Evolutionary conservation across 1,139 yeast genomes (phyloP).

Genomic region (Zygosaccharomyces pseudobailii): DNA sequence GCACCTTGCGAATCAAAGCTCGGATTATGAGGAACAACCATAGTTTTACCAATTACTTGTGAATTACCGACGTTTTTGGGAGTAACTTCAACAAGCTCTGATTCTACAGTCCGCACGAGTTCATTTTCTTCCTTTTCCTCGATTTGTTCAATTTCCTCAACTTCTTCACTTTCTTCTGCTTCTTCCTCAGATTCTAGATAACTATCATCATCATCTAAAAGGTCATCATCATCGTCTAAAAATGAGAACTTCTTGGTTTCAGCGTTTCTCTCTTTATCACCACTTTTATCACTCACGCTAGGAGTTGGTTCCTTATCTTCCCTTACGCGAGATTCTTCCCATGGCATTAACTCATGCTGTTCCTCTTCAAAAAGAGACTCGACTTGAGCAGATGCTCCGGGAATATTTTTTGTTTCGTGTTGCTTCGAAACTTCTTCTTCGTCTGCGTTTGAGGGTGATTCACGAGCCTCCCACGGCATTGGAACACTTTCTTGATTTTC

Average conservation of each 20-base stretch:
- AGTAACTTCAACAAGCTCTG: not conserved
- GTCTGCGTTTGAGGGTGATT: not conserved
- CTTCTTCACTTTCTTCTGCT: too few relatives aligned
- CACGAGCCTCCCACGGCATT: conserved; percentile 14
- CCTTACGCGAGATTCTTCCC: not conserved
- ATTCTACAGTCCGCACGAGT: not conserved
- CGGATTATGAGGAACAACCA: not conserved
- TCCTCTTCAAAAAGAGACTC: conserved; percentile 1
- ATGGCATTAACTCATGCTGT: not conserved
- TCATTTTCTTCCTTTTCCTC: not conserved
- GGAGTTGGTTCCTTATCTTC: too few relatives aligned
- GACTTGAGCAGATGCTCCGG: not conserved
- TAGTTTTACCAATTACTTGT: not conserved
- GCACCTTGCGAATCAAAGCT: conserved; percentile 1
- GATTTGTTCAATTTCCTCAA: not conserved
- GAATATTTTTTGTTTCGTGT: not conserved
- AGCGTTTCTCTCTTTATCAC: not conserved
- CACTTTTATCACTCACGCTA: too few relatives aligned
- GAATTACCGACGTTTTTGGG: not conserved
- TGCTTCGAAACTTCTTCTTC: not conserved
- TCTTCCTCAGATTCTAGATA: conserved; percentile 28
- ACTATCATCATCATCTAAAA: conserved; percentile 31
- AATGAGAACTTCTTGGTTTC: conserved; percentile 24
- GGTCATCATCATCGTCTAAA: conserved; percentile 29
- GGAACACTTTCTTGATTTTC: conserved; percentile 5